Evolutionary conservation across 2,329 filamentous ascomycete genomes (phyloP).

Genomic region (Paradendryphiella salina): DNA sequence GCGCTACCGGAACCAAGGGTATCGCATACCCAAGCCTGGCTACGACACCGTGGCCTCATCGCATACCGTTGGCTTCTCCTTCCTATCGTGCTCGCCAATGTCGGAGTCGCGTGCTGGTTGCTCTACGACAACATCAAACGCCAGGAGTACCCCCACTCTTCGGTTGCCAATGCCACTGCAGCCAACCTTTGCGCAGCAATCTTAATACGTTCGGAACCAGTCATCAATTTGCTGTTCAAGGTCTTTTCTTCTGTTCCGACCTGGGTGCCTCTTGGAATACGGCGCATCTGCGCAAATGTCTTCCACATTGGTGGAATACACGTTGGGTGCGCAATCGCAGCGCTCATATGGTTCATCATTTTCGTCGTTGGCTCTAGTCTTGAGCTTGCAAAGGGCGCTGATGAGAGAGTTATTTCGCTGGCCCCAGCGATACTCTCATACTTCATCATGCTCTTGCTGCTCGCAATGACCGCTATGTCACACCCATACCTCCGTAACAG

Average conservation of each 20-base stretch:
- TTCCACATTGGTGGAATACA: slow-evolving; percentile 47
- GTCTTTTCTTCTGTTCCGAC: slow-evolving; percentile 42
- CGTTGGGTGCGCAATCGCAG: slow-evolving; percentile 42
- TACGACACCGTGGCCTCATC: slow-evolving; percentile 40
- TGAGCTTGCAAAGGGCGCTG: slow-evolving; percentile 34
- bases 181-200: slow-evolving; percentile 43
- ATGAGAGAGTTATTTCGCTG: slow-evolving; percentile 22
- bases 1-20: slow-evolving; percentile 32
- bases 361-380: slow-evolving; percentile 47
- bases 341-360: slow-evolving; percentile 51
- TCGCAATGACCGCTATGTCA: slow-evolving; percentile 37
- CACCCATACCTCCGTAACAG: slow-evolving; percentile 38
- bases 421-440: slow-evolving; percentile 38
- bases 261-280: slow-evolving; percentile 36
- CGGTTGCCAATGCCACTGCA: slow-evolving; percentile 45
- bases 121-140: slow-evolving; percentile 28
- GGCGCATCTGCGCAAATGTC: slow-evolving; percentile 40
- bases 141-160: slow-evolving; percentile 27
- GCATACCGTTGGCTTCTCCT: slow-evolving; percentile 40
- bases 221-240: slow-evolving; percentile 45
- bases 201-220: slow-evolving; percentile 43
- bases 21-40: slow-evolving; percentile 36
- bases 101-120: slow-evolving; percentile 34
- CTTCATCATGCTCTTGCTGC: slow-evolving; percentile 34
- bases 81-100: slow-evolving; percentile 33